Conservation (phyloP, 192 early-diverging fungal species). For the Linnemannia exigua region DNA sequence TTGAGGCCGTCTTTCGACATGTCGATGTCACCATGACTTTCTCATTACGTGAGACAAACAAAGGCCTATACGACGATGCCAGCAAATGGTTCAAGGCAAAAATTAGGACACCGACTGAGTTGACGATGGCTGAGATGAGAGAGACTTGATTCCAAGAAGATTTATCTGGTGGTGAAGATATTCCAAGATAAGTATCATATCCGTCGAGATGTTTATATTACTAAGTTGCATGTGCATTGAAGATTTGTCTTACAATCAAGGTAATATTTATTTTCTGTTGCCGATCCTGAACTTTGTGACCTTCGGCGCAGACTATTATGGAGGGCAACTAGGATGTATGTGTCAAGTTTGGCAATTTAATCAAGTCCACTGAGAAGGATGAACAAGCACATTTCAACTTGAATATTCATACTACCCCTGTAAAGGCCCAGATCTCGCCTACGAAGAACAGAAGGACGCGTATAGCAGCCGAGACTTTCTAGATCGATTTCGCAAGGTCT, state of each 20-base stretch:
- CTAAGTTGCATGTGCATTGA: conserved; percentile 3
- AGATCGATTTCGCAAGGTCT: conserved; percentile 4
- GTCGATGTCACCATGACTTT: conserved; percentile 1
- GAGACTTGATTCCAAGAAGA: conserved; percentile 17
- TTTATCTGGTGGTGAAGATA: conserved; percentile 7
- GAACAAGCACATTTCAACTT: conserved; percentile 33
- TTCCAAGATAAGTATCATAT: conserved; percentile 12
- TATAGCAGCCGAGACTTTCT: background rate
- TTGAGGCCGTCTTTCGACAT: conserved; percentile 5
- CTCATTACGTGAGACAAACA: background rate
- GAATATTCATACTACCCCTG: conserved; percentile 21
- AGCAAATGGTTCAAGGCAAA: conserved; percentile 28
- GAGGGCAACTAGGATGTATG: conserved; percentile 23
- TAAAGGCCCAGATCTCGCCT: conserved; percentile 8
- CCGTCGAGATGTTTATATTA: conserved; percentile 10
- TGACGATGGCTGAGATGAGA: conserved; percentile 28
- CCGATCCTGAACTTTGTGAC: background rate
- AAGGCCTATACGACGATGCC: conserved; percentile 4
- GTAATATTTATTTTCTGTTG: conserved; percentile 3
- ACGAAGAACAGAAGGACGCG: conserved; percentile 10
- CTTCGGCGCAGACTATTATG: conserved; percentile 20
- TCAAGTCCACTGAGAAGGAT: conserved; percentile 11
- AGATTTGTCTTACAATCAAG: conserved; percentile 13
- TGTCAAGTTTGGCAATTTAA: conserved; percentile 19
- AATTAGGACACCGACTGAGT: conserved; percentile 14